These are phyloP conservation scores for Pleurotus sapidus DNA, from an alignment of 768 basidiomycete species.

Conservation along the genomic window DNA sequence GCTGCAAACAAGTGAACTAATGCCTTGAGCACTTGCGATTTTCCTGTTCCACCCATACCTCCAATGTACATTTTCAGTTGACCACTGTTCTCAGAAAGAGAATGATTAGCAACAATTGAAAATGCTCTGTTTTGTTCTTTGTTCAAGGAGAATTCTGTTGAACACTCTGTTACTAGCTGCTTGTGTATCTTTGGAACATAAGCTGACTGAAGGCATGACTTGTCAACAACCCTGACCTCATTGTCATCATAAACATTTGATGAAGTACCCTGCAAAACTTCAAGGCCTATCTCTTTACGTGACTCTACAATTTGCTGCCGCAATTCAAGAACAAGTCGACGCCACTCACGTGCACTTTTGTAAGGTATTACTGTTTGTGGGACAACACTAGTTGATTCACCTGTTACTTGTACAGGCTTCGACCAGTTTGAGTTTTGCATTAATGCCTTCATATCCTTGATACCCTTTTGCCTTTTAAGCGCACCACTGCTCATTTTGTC, in stretches of 20 bases:
- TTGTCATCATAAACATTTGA: neutral
- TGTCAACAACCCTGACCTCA: neutral
- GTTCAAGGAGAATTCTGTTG: conserved; percentile 17
- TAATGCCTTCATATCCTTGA: neutral
- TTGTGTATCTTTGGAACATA: neutral
- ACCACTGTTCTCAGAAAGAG: conserved; percentile 2
- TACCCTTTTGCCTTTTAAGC: neutral
- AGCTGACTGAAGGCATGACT: neutral
- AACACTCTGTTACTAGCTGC: neutral
- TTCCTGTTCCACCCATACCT: conserved; percentile 32
- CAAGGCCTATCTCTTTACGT: neutral
- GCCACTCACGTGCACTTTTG: neutral
- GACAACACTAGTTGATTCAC: neutral
- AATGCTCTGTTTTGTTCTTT: conserved; percentile 28
- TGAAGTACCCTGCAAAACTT: neutral
- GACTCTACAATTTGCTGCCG: neutral
- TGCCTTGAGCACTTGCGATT: conserved; percentile 28
- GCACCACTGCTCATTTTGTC: neutral
- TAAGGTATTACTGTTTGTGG: neutral
- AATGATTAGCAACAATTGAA: conserved; percentile 26
- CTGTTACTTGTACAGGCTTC: neutral
- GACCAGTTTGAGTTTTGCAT: neutral
- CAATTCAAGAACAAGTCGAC: neutral
- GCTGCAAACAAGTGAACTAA: conserved; percentile 18
- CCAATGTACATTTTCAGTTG: conserved; percentile 31